A percentile compares a stretch with the other conserved stretches of the same genome.
Conservation (phyloP, 805 yeast genomes). For the Myxozyma kluyveri region DNA sequence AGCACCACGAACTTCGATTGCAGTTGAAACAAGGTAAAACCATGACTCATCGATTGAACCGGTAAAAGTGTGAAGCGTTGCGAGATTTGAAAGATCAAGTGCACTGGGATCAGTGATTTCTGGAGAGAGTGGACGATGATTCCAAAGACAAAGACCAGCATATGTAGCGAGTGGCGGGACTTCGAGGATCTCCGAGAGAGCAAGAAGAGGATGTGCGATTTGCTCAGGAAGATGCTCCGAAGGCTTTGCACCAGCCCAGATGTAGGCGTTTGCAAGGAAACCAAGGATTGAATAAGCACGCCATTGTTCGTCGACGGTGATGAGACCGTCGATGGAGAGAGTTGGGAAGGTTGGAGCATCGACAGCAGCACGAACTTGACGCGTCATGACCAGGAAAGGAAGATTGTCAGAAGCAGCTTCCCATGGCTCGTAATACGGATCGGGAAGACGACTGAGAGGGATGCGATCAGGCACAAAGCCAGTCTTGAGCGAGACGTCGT, state of each 20-base stretch:
- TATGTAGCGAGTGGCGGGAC: constrained; percentile 87
- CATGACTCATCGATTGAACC: constrained; percentile 90
- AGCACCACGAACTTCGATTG: constrained; percentile 81
- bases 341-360: constrained; percentile 48
- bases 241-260: constrained; percentile 76
- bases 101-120: constrained; percentile 47
- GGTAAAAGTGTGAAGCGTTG: constrained; percentile 80
- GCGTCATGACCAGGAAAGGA: constrained; percentile 71
- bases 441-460: constrained; percentile 62
- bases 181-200: constrained; percentile 56
- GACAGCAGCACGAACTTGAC: constrained; percentile 58
- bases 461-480: constrained; percentile 76
- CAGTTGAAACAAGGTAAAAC: constrained; percentile 87
- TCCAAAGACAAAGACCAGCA: constrained; percentile 87
- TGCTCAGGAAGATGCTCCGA: constrained; percentile 57
- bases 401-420: constrained; percentile 62
- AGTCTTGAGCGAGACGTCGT: constrained; percentile 63
- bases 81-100: constrained; percentile 64
- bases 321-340: constrained; percentile 49
- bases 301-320: constrained; percentile 53
- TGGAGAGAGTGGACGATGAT: constrained; percentile 42
- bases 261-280: constrained; percentile 81
- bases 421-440: constrained; percentile 71
- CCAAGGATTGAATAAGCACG: constrained; percentile 80
- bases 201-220: constrained; percentile 67